Conservation (phyloP, 768 basidiomycete species). For the Antrodiella citrinella region DNA sequence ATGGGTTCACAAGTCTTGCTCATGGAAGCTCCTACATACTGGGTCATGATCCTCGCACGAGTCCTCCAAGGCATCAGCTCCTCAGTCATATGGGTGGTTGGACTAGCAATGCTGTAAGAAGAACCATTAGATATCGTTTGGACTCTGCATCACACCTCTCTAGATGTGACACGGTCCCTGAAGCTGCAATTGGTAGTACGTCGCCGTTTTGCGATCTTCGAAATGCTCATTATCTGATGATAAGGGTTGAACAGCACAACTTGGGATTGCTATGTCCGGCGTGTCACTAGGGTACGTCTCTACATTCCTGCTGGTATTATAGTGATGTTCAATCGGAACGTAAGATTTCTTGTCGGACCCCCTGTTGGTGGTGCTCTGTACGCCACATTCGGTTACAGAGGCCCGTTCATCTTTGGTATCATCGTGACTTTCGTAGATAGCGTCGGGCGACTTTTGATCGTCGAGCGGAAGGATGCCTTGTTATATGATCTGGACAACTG, state of each 20-base stretch:
- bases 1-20: conserved; percentile 30
- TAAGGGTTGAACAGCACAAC: conserved; percentile 22
- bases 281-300: conserved; percentile 27
- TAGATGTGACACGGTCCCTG: conserved; percentile 31
- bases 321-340: background rate
- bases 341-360: conserved; percentile 28
- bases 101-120: conserved; percentile 29
- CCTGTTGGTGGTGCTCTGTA: conserved; percentile 32
- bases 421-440: conserved; percentile 25
- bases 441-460: conserved; percentile 28
- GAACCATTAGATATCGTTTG: background rate
- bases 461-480: conserved; percentile 29
- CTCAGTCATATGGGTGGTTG: conserved; percentile 31
- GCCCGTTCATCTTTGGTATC: conserved; percentile 31
- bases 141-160: background rate
- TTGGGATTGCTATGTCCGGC: conserved; percentile 33
- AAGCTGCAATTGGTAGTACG: conserved; percentile 27
- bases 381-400: conserved; percentile 27
- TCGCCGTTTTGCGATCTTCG: too few relatives aligned
- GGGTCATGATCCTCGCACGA: conserved; percentile 32
- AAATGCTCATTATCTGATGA: background rate
- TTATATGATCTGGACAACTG: conserved; percentile 20
- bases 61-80: conserved; percentile 33
- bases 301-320: too few relatives aligned
- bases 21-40: conserved; percentile 31